phyloP scores from a whole-genome alignment of 495 filamentous ascomycete genomes.

The Friedmanniomyces endolithicus region DNA sequence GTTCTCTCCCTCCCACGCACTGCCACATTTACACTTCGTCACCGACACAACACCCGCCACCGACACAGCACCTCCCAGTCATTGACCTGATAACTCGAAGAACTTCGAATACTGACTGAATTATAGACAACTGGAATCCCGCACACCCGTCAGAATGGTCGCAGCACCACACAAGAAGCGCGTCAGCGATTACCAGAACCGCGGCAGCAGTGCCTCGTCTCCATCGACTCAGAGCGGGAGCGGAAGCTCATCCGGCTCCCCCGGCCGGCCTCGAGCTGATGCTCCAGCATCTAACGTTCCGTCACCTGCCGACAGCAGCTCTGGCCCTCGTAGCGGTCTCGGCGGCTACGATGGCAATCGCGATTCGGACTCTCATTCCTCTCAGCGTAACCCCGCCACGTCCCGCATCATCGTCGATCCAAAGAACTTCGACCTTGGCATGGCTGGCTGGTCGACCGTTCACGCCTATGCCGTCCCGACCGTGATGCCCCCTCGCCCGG shows the following conservation, averaged over 20 bases:
- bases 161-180: not conserved
- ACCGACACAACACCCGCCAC: not conserved
- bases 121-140: not conserved
- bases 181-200: not conserved
- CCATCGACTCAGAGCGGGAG: not conserved
- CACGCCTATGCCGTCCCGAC: constrained; percentile 11
- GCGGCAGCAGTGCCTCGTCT: not conserved
- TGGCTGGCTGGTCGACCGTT: constrained; percentile 22
- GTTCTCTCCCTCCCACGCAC: not conserved
- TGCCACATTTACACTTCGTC: not conserved
- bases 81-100: not conserved
- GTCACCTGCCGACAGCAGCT: not conserved
- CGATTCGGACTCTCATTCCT: not conserved
- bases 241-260: not conserved
- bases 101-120: not conserved
- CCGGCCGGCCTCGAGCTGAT: not conserved
- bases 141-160: not conserved
- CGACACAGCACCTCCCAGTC: not conserved
- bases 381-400: constrained; percentile 6
- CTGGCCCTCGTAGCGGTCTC: not conserved
- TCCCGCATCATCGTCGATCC: constrained; percentile 9
- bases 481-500: constrained; percentile 3
- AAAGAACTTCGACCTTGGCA: constrained; percentile 26
- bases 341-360: constrained; percentile 26
- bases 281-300: not conserved